phyloP scores from a whole-genome alignment of 2,329 filamentous ascomycete genomes.

The Colletotrichum sp. region DNA sequence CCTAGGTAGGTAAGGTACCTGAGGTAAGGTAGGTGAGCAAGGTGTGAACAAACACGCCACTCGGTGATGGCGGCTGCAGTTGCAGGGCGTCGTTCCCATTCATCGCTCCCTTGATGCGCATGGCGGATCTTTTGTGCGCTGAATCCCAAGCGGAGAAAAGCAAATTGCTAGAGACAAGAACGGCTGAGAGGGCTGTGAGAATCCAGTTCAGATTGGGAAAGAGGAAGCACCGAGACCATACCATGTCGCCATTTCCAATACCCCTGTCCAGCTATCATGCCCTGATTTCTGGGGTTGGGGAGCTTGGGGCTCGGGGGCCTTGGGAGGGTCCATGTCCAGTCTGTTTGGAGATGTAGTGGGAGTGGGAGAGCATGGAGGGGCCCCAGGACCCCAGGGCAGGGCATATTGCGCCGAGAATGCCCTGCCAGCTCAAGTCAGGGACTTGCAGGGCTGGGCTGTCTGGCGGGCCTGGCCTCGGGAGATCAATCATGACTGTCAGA shows the following conservation, averaged over 20 bases:
- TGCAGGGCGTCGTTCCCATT: not conserved
- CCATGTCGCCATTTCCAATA: constrained; percentile 4
- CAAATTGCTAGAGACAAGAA: not conserved
- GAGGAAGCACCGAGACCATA: constrained; percentile 4
- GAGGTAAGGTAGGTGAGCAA: not conserved
- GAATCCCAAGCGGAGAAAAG: not conserved
- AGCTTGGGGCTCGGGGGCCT: not conserved
- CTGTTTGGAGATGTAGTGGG: not conserved
- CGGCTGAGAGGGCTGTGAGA: constrained; percentile 1
- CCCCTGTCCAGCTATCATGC: not conserved
- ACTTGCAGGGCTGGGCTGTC: not conserved
- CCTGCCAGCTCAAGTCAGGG: not conserved
- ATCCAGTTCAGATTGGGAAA: constrained; percentile 2
- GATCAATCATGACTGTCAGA: not conserved
- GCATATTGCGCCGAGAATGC: not conserved
- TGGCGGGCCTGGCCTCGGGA: too few relatives aligned
- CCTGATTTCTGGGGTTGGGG: not conserved
- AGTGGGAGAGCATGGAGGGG: not conserved
- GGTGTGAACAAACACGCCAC: not conserved
- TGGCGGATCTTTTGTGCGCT: not conserved
- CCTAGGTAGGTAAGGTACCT: not conserved
- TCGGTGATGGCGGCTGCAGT: not conserved
- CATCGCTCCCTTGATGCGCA: not conserved
- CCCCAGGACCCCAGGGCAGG: not conserved
- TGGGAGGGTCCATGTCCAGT: not conserved